Base-by-base conservation (phyloP, 2,329 filamentous ascomycete species). In the Ophiostoma ulmi region DNA sequence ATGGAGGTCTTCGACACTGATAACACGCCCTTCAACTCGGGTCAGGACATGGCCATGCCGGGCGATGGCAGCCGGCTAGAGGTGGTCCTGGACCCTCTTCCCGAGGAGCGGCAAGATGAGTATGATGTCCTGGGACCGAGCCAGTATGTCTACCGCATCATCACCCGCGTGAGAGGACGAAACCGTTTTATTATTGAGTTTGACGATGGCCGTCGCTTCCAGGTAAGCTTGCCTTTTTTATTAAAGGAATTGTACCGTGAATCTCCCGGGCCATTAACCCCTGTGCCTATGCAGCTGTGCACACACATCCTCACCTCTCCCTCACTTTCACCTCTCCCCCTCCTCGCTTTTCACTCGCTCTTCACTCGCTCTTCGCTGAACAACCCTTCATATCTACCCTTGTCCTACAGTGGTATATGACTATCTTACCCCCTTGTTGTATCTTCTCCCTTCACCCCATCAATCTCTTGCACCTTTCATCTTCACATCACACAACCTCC, bases 141-240 rank as follows among this genome's bases (percentile, higher is more conserved):
- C 67, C 39, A 71, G 70, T 75, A 73, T 38, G 72, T 76, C n/a
- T 38, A 48, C 11, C 41, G 48, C 2, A 67, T 76, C 1, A 41
- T 72, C 17, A 35, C 69, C 17, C 66, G 70, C 7, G 39, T 65
- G 0, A 70, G 69, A 0, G 73, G 73, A 1, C 66, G 73, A 17
- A 64, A 73, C 7, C 72, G 72, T 35, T 76, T 69, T 44, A 69
- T 70, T 7, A 22, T 75, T 14, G 74, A 74, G 52, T 73, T 66
- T 36, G 75, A 76, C 41, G 74, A 75, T 63, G 73, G 74, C 4
- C 44, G 58, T 20, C 44, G 44, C 6, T 68, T 44, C 1, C 68
- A 75, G 68, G 75, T 76, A 65, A 72, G 75, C 58, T 61, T 31
- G 31, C 13, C n/a, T 38, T 7, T n/a, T n/a, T 20, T 8, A 1